Conservation (phyloP, 1,284 basidiomycete genomes). For the Schizopora paradoxa region DNA sequence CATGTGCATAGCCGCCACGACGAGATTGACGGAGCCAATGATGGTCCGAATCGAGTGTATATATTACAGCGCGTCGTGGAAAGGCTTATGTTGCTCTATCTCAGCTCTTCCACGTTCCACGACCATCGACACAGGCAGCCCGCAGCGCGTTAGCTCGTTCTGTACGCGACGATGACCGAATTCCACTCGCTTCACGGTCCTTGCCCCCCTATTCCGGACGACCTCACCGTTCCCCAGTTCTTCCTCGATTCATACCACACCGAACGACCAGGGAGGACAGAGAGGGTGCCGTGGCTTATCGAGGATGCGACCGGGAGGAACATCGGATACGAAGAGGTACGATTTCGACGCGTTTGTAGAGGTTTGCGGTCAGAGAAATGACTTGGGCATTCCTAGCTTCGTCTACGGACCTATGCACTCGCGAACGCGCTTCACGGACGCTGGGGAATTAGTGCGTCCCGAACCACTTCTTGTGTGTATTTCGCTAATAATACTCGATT, state of each 20-base stretch:
- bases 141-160: background rate
- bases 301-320: constrained; percentile 53
- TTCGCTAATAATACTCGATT: background rate
- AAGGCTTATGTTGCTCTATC: too few relatives aligned
- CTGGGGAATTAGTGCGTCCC: constrained; percentile 38
- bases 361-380: background rate
- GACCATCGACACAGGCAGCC: background rate
- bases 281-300: constrained; percentile 53
- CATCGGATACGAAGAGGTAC: constrained; percentile 46
- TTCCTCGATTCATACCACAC: constrained; percentile 54
- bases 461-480: background rate
- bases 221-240: constrained; percentile 72
- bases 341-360: constrained; percentile 14
- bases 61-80: background rate
- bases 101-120: constrained; percentile 2
- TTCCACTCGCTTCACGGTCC: constrained; percentile 37
- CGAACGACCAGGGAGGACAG: constrained; percentile 39
- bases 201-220: constrained; percentile 55
- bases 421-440: constrained; percentile 56
- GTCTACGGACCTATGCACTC: constrained; percentile 49
- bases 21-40: background rate
- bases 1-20: background rate
- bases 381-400: constrained; percentile 30
- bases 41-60: background rate
- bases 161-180: constrained; percentile 35